Base-by-base conservation (phyloP, 2,329 filamentous ascomycete genomes). In the Fusarium lateritium region DNA sequence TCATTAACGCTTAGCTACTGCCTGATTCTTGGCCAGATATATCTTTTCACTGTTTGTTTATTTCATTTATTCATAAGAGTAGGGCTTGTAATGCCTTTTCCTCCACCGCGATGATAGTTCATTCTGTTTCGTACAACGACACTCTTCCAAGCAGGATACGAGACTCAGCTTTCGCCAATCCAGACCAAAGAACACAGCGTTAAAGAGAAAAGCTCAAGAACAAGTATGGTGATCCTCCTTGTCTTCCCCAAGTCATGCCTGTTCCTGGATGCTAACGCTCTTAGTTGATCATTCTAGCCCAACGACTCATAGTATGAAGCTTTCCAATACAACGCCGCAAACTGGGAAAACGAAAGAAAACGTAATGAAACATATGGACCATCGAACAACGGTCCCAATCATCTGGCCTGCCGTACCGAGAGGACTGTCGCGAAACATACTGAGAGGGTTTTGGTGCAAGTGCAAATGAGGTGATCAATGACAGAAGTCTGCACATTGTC, bases 1-100 rank as follows among this genome's bases (percentile, higher is more conserved):
- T 51, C 17, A 33, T 49, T 47, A 24, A 64, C 31, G 53, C 31
- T 46, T 28, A 7, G 19, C 53, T 31, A 65, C 36, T 65, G 61
- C 62, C 61, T 65, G 52, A 22, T 28, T 10, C 17, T 28, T 31
- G 38, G 17, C 19, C 28, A 31, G 15, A 21, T 36, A 36, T 17
- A 26, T 10, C 38, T 57, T 40, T 36, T 45, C 22, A 8, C 9
- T 39, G 10, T 21, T 24, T 39, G 17, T 15, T 15, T 17, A 19
- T 31, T 31, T 17, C 15, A 42, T 24, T 45, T 15, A 11, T 31
- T 52, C 6, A 52, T 26, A 54, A 26, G 42, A 26, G 46, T 40
- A 47, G 17, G 15, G 21, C 4, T 6, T 42, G 21, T 21, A 28
- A 21, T 19, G 28, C 4, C 28, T 11, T 19, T 5, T n/a, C 7